Evolutionary conservation across 306 rosid species (phyloP).

Genomic region (Ceratonia siliqua): DNA sequence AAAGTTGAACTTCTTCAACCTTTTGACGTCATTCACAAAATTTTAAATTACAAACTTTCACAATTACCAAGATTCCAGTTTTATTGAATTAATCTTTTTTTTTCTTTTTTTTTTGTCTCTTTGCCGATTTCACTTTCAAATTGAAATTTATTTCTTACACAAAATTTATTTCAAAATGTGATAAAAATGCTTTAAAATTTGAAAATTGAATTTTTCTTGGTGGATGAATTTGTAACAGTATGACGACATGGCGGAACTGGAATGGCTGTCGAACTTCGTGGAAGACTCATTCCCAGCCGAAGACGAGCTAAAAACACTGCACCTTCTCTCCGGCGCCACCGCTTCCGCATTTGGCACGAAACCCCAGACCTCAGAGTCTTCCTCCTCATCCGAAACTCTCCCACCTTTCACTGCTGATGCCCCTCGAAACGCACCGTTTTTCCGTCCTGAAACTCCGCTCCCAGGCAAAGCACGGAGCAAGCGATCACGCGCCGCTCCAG

Average conservation of each 20-base stretch:
- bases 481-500: conserved; percentile 76
- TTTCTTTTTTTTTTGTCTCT: not conserved
- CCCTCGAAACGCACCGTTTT: conserved; percentile 56
- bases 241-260: conserved; percentile 72
- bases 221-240: conserved; percentile 42
- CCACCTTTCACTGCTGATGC: conserved; percentile 35
- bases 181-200: conserved; percentile 1
- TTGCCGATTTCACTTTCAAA: not conserved
- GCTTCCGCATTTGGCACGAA: conserved; percentile 31
- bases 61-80: not conserved
- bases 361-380: conserved; percentile 65
- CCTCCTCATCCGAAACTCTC: conserved; percentile 60
- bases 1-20: not conserved
- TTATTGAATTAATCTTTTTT: not conserved
- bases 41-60: not conserved
- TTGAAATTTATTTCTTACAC: not conserved
- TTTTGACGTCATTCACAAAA: not conserved
- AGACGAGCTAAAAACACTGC: conserved; percentile 67
- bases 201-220: conserved; percentile 3
- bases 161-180: not conserved
- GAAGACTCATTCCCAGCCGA: conserved; percentile 61
- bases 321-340: conserved; percentile 42
- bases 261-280: conserved; percentile 67
- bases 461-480: conserved; percentile 41
- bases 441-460: conserved; percentile 44